Percentiles rank a stretch among this genome's conserved stretches.
These are phyloP conservation scores for Moricandia arvensis DNA, from an alignment of 345 rosid genomes.

Conservation along the genomic window DNA sequence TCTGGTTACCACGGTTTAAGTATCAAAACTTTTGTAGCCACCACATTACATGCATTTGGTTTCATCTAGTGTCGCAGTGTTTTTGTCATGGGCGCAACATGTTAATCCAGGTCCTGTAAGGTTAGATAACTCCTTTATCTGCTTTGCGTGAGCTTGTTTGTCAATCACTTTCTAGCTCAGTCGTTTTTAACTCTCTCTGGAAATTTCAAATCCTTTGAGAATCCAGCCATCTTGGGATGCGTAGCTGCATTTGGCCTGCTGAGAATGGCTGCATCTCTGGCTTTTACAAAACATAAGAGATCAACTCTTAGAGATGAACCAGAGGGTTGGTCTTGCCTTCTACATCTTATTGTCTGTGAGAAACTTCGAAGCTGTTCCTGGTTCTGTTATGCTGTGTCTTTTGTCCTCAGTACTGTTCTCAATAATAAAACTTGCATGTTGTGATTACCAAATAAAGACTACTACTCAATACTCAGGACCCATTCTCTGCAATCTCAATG, in stretches of 20 bases:
- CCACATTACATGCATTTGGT: slow-evolving; percentile 19
- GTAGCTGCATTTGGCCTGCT: slow-evolving; percentile 81
- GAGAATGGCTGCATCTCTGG: slow-evolving; percentile 83
- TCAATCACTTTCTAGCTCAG: not conserved
- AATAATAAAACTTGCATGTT: not conserved
- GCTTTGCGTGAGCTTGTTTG: too few relatives aligned
- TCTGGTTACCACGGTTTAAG: too few relatives aligned
- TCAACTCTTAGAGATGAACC: slow-evolving; percentile 63
- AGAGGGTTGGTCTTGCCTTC: slow-evolving; percentile 8
- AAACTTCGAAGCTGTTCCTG: slow-evolving; percentile 1
- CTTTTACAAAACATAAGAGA: slow-evolving; percentile 63
- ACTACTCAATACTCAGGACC: too few relatives aligned
- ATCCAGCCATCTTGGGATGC: slow-evolving; percentile 82
- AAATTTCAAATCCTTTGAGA: slow-evolving; percentile 31
- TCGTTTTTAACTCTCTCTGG: not conserved
- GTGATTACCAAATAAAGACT: too few relatives aligned
- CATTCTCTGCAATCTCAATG: not conserved
- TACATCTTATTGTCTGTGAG: not conserved
- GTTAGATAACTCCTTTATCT: slow-evolving; percentile 32
- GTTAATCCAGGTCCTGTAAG: slow-evolving; percentile 40
- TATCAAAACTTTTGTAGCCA: too few relatives aligned
- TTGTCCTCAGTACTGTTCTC: not conserved
- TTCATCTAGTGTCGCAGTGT: slow-evolving; percentile 75
- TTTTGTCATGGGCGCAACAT: slow-evolving; percentile 81
- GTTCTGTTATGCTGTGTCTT: slow-evolving; percentile 8